Conservation (phyloP, 2,329 filamentous ascomycete species). For the Paraphaeosphaeria minitans region DNA sequence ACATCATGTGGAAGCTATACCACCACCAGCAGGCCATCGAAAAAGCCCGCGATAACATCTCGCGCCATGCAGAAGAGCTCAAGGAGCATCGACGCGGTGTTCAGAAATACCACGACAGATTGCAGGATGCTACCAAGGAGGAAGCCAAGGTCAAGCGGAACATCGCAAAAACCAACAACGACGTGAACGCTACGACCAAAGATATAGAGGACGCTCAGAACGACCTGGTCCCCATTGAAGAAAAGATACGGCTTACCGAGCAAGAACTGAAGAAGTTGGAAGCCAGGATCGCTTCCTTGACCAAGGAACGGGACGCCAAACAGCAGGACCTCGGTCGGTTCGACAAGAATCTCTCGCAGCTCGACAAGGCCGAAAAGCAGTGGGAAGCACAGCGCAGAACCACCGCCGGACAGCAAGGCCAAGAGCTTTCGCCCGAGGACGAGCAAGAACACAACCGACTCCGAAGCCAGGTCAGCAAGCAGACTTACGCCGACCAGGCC, state of each 20-base stretch:
- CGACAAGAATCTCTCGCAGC: conserved; percentile 77
- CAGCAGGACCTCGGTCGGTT: conserved; percentile 70
- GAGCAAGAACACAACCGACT: conserved; percentile 88
- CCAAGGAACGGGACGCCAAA: conserved; percentile 77
- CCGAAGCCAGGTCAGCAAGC: conserved; percentile 81
- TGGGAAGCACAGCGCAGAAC: conserved; percentile 90
- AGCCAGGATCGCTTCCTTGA: conserved; percentile 70
- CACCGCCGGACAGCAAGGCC: conserved; percentile 82
- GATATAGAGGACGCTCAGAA: conserved; percentile 87
- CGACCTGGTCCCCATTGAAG: conserved; percentile 83
- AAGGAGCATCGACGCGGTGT: conserved; percentile 90
- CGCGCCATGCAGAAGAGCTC: conserved; percentile 90
- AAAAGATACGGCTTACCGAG: conserved; percentile 80
- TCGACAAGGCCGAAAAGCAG: conserved; percentile 87
- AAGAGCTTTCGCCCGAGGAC: conserved; percentile 82
- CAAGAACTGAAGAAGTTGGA: conserved; percentile 72
- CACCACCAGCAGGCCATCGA: conserved; percentile 94
- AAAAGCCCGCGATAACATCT: conserved; percentile 86
- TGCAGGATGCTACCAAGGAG: conserved; percentile 83
- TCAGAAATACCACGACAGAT: conserved; percentile 77
- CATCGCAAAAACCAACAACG: conserved; percentile 79
- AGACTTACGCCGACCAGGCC: conserved; percentile 78
- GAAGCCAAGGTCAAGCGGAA: conserved; percentile 78
- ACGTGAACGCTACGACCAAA: conserved; percentile 84
- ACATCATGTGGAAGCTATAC: conserved; percentile 95